These are phyloP conservation scores for Solanum sitiens DNA, from an alignment of 257 asterid species.

Conservation along the genomic window DNA sequence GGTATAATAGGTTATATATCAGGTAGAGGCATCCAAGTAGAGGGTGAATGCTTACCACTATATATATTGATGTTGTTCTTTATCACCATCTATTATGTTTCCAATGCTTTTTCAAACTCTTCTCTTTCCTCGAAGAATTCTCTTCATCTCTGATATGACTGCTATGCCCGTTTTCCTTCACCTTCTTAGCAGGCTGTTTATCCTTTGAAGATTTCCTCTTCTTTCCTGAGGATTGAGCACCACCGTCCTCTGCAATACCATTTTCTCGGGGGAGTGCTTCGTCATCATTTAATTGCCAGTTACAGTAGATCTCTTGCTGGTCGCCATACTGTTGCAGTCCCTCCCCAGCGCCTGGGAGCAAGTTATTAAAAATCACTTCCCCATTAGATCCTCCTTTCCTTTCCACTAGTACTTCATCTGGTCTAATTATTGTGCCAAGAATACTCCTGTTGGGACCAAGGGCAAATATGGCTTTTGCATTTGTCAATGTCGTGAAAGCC, in stretches of 20 bases:
- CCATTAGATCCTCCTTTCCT: conserved; percentile 76
- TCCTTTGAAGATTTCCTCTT: conserved; percentile 42
- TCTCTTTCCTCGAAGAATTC: conserved; percentile 19
- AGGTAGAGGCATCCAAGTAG: not conserved
- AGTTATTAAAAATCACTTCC: conserved; percentile 26
- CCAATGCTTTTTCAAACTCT: conserved; percentile 27
- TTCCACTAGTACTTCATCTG: conserved; percentile 65
- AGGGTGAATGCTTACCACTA: not conserved
- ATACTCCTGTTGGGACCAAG: conserved; percentile 68
- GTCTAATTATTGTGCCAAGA: conserved; percentile 78
- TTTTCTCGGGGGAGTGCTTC: conserved; percentile 64
- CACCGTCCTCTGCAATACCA: conserved; percentile 6
- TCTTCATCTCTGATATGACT: conserved; percentile 3
- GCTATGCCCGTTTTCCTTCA: conserved; percentile 11
- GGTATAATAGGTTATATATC: not conserved
- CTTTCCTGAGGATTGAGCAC: conserved; percentile 33
- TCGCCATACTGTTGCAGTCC: conserved; percentile 27
- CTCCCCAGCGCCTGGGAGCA: conserved; percentile 54
- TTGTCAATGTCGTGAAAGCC: conserved; percentile 68
- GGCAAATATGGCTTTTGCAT: conserved; percentile 38
- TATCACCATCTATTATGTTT: conserved; percentile 9
- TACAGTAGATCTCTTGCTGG: conserved; percentile 51
- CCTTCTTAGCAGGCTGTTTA: conserved; percentile 28
- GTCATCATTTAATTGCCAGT: conserved; percentile 55
- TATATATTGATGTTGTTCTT: not conserved